phyloP scores from a whole-genome alignment of 2,329 filamentous ascomycete genomes.

The Sporothrix mexicana region DNA sequence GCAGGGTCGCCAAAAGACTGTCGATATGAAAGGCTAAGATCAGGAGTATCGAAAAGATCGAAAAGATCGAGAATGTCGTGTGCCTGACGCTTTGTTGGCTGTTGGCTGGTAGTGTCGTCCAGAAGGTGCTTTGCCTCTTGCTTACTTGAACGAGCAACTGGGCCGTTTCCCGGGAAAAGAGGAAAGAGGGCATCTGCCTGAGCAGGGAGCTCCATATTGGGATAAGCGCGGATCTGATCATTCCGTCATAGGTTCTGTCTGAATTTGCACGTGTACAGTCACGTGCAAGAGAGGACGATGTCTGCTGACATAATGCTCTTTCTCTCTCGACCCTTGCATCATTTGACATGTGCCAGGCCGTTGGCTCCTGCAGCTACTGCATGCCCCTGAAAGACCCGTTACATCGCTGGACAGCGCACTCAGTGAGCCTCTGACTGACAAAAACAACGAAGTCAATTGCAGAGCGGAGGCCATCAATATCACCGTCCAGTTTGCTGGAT shows the following conservation, averaged over 20 bases:
- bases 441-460: background rate
- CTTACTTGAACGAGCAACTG: slow-evolving; percentile 12
- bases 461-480: no score
- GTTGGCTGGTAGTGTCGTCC: background rate
- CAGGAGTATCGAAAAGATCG: background rate
- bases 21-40: no score
- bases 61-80: slow-evolving; percentile 11
- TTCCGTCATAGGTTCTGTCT: slow-evolving; percentile 26
- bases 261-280: background rate
- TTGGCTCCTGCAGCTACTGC: slow-evolving; percentile 3
- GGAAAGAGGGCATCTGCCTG: slow-evolving; percentile 23
- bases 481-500: background rate
- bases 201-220: slow-evolving; percentile 24
- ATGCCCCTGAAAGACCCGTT: slow-evolving; percentile 22
- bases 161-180: slow-evolving; percentile 23
- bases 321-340: background rate
- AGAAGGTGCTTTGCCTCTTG: background rate
- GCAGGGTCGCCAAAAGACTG: background rate
- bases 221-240: slow-evolving; percentile 21
- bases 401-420: slow-evolving; percentile 16
- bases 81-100: slow-evolving; percentile 14
- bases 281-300: background rate
- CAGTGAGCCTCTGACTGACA: background rate
- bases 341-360: slow-evolving; percentile 8
- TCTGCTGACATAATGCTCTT: background rate